A percentile compares a stretch with the other conserved stretches of the same genome.
These are phyloP conservation scores for Pyrus betulifolia DNA, from an alignment of 306 rosid genomes.

Conservation along the genomic window DNA sequence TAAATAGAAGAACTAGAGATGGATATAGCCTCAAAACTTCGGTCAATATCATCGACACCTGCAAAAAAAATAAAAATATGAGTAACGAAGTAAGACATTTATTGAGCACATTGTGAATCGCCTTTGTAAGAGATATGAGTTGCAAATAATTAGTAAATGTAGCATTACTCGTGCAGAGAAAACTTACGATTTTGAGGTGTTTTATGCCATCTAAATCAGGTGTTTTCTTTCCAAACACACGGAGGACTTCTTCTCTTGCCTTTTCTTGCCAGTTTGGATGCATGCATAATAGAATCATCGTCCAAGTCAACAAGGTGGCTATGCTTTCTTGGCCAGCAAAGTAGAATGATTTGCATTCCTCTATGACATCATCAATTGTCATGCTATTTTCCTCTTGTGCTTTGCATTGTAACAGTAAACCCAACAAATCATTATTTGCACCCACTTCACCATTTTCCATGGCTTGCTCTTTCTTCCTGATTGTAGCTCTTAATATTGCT, in stretches of 20 bases:
- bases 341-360: conserved; percentile 51
- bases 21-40: conserved; percentile 17
- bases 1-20: background rate
- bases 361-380: conserved; percentile 38
- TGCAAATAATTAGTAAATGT: background rate
- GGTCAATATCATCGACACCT: conserved; percentile 9
- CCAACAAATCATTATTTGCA: conserved; percentile 24
- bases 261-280: conserved; percentile 42
- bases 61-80: background rate
- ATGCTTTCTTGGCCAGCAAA: conserved; percentile 48
- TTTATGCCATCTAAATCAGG: conserved; percentile 23
- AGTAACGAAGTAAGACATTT: background rate
- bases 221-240: conserved; percentile 14
- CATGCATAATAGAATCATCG: conserved; percentile 31
- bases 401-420: conserved; percentile 24
- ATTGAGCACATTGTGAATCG: too few relatives aligned
- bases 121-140: too few relatives aligned
- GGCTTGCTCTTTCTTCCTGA: conserved; percentile 21
- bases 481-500: conserved; percentile 12
- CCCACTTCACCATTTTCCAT: conserved; percentile 15
- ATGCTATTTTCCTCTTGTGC: conserved; percentile 11
- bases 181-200: conserved; percentile 30
- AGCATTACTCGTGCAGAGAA: background rate
- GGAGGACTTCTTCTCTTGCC: conserved; percentile 32
- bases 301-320: conserved; percentile 36